These are phyloP conservation scores for Naganishia friedmannii DNA, from an alignment of 768 basidiomycete genomes.

Conservation along the genomic window DNA sequence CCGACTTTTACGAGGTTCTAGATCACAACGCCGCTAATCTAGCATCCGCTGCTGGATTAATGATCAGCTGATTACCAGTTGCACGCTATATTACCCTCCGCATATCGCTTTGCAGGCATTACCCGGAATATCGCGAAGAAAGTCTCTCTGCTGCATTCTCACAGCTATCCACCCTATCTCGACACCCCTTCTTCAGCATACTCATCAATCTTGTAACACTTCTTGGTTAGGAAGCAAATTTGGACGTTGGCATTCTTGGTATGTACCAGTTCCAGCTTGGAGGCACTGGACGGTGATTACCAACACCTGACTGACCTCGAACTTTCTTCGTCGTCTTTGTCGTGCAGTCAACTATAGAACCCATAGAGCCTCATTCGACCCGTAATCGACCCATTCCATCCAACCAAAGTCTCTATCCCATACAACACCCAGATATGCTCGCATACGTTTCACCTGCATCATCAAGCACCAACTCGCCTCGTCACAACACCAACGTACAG, in stretches of 20 bases:
- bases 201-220: not conserved
- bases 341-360: too few relatives aligned
- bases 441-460: slow-evolving; percentile 27
- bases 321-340: too few relatives aligned
- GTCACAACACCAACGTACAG: slow-evolving; percentile 10
- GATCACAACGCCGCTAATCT: not conserved
- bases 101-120: slow-evolving; percentile 5
- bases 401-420: not conserved
- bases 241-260: not conserved
- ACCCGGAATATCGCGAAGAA: not conserved
- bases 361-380: too few relatives aligned
- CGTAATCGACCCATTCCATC: not conserved
- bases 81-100: slow-evolving; percentile 20
- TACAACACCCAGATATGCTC: slow-evolving; percentile 11
- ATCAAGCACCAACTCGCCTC: slow-evolving; percentile 19
- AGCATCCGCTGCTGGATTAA: slow-evolving; percentile 17
- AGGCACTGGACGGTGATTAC: not conserved
- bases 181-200: not conserved
- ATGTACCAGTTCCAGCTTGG: not conserved
- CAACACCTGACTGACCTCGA: not conserved
- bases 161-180: slow-evolving; percentile 5
- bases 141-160: not conserved
- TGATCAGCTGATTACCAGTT: slow-evolving; percentile 21
- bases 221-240: not conserved
- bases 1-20: not conserved